These are phyloP conservation scores for Tylopilus felleus DNA, from an alignment of 768 basidiomycete species.

Conservation along the genomic window DNA sequence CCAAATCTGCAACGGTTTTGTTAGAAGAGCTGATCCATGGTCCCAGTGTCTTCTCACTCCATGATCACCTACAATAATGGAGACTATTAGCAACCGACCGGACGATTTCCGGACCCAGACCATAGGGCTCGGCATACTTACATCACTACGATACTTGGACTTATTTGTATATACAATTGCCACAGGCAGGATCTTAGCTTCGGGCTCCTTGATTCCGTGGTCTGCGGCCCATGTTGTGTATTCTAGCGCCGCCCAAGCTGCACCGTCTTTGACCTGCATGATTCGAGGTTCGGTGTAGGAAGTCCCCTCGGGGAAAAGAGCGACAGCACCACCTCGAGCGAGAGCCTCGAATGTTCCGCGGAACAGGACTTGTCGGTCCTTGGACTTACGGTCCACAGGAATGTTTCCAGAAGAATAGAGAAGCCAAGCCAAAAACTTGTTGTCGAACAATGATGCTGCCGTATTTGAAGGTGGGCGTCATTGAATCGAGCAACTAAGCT, in stretches of 20 bases:
- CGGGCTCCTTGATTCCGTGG: conserved; percentile 42
- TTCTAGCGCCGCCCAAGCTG: conserved; percentile 93
- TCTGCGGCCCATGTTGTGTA: conserved; percentile 77
- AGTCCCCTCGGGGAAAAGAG: conserved; percentile 91
- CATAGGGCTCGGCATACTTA: conserved; percentile 43
- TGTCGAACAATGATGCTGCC: conserved; percentile 72
- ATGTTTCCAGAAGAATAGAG: conserved; percentile 93
- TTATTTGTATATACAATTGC: conserved; percentile 96
- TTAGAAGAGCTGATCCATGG: conserved; percentile 10
- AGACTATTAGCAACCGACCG: conserved; percentile 13
- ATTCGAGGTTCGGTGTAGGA: conserved; percentile 93
- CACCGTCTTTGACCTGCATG: conserved; percentile 91
- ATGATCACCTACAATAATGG: conserved; percentile 55
- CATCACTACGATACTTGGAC: conserved; percentile 88
- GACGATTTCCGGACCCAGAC: not conserved
- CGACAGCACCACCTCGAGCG: conserved; percentile 75
- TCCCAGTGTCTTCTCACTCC: conserved; percentile 46
- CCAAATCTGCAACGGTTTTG: conserved; percentile 60
- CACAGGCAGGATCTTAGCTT: conserved; percentile 69
- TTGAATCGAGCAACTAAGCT: conserved; percentile 10
- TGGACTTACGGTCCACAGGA: conserved; percentile 91
- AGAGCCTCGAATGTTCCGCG: conserved; percentile 87
- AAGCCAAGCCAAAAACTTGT: conserved; percentile 70
- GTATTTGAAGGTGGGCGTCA: conserved; percentile 16
- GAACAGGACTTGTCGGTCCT: conserved; percentile 87